These are phyloP conservation scores for Colletotrichum eleusines DNA, from an alignment of 2,329 filamentous ascomycete species.

Conservation along the genomic window DNA sequence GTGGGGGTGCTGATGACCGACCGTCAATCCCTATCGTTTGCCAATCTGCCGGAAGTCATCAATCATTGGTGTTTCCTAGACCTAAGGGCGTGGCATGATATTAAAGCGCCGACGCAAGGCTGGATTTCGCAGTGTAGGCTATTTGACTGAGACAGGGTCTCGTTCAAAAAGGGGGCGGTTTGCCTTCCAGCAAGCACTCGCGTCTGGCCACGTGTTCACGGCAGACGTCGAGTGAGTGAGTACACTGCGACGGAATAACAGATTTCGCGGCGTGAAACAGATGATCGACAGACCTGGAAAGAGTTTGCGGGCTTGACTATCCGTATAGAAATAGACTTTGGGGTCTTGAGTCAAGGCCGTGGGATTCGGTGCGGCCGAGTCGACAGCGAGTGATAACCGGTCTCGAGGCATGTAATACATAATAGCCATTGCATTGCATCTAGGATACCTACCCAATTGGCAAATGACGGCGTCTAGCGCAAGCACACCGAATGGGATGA, in stretches of 20 bases:
- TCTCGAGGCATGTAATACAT: no score
- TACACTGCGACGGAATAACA: slow-evolving; percentile 20
- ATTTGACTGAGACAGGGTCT: slow-evolving; percentile 9
- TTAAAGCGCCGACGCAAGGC: background rate
- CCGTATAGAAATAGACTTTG: slow-evolving; percentile 38
- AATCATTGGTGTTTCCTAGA: background rate
- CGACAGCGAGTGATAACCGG: background rate
- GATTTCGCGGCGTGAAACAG: slow-evolving; percentile 30
- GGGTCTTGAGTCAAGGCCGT: slow-evolving; percentile 31
- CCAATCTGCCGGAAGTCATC: background rate
- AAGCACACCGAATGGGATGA: background rate
- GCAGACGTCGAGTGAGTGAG: slow-evolving; percentile 6
- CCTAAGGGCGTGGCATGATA: background rate
- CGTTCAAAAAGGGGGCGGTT: background rate
- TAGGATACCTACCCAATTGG: background rate
- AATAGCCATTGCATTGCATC: background rate
- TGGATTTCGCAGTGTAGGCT: background rate
- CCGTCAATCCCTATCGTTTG: background rate
- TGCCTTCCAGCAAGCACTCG: slow-evolving; percentile 23
- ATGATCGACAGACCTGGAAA: background rate
- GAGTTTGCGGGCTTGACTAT: slow-evolving; percentile 28
- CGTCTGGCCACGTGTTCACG: slow-evolving; percentile 38
- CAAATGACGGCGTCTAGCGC: background rate
- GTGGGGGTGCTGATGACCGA: background rate
- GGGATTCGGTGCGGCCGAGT: slow-evolving; percentile 9